phyloP scores from a whole-genome alignment of 441 rosid genomes.

The Mallotus repandus region DNA sequence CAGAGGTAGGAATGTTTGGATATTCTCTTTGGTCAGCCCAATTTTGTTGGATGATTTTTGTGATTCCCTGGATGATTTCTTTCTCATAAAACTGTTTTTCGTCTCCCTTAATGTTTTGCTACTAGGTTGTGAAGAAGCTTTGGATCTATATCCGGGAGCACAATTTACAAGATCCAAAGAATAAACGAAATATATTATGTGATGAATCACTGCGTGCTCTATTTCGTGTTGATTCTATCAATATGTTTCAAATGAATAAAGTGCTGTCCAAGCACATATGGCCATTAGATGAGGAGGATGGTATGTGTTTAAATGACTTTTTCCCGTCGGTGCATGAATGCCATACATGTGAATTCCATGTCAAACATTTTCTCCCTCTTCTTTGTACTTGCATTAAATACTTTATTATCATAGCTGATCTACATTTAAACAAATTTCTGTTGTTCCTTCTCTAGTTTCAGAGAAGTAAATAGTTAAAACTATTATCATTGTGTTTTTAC shows the following conservation, averaged over 20 bases:
- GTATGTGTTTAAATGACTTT: slow-evolving; percentile 30
- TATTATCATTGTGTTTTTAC: neutral
- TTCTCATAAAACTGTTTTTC: neutral
- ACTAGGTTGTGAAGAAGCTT: slow-evolving; percentile 58
- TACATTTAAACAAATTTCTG: neutral
- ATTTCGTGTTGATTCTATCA: slow-evolving; percentile 49
- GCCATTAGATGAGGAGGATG: slow-evolving; percentile 44
- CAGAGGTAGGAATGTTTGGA: slow-evolving; percentile 45
- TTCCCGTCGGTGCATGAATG: neutral
- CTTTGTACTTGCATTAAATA: neutral
- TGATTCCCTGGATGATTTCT: neutral
- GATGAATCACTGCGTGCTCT: slow-evolving; percentile 47
- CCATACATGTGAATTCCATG: neutral
- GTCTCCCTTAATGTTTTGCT: slow-evolving; percentile 14
- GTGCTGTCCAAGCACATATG: slow-evolving; percentile 58
- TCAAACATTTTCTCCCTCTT: neutral
- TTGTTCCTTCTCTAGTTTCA: neutral
- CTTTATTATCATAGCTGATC: neutral
- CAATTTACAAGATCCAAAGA: slow-evolving; percentile 61
- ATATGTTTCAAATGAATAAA: slow-evolving; percentile 75
- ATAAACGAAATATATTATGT: slow-evolving; percentile 49
- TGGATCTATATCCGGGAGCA: slow-evolving; percentile 59
- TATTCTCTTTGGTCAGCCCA: neutral
- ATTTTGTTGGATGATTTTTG: slow-evolving; percentile 3
- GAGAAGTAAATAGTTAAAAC: neutral